A percentile compares a stretch with the other conserved stretches of the same genome.
These are phyloP conservation scores for Thalassiosira profunda DNA, from an alignment of 108 stramenopile species.

Conservation along the genomic window DNA sequence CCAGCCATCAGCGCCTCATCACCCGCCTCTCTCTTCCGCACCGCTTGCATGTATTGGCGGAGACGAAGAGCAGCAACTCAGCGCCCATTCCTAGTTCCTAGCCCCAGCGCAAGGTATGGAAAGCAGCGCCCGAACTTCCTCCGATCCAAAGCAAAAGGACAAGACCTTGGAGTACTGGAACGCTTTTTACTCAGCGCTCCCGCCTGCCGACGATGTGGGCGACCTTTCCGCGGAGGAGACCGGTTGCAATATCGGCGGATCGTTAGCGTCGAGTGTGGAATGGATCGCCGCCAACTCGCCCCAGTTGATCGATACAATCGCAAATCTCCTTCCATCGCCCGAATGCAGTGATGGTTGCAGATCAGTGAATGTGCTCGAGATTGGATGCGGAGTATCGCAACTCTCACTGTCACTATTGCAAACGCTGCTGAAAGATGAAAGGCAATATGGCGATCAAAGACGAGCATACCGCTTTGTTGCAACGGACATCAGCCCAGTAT, in stretches of 20 bases:
- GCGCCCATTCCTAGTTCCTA: neutral
- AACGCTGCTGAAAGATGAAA: slow-evolving; percentile 17
- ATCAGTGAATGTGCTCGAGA: slow-evolving; percentile 55
- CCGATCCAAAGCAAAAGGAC: slow-evolving; percentile 50
- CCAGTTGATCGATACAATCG: slow-evolving; percentile 38
- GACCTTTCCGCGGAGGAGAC: neutral
- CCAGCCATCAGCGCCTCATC: no score
- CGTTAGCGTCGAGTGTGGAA: slow-evolving; percentile 40
- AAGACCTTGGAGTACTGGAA: slow-evolving; percentile 79
- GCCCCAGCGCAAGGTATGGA: neutral
- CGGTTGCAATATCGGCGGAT: slow-evolving; percentile 43
- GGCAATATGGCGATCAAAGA: neutral
- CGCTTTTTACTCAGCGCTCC: slow-evolving; percentile 46
- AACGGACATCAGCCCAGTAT: slow-evolving; percentile 77
- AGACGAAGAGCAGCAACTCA: neutral
- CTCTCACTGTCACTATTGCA: slow-evolving; percentile 59
- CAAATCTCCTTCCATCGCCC: slow-evolving; percentile 18
- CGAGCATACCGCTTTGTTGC: slow-evolving; percentile 42
- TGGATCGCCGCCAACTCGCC: slow-evolving; percentile 33
- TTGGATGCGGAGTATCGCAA: slow-evolving; percentile 79
- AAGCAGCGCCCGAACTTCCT: neutral
- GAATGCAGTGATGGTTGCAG: slow-evolving; percentile 8
- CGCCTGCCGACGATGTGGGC: neutral
- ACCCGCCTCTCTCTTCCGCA: no score
- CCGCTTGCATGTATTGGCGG: no score